Percentiles rank a stretch among this genome's conserved stretches.
phyloP scores from a whole-genome alignment of 352 stramenopile genomes.

The Peronospora destructor region DNA sequence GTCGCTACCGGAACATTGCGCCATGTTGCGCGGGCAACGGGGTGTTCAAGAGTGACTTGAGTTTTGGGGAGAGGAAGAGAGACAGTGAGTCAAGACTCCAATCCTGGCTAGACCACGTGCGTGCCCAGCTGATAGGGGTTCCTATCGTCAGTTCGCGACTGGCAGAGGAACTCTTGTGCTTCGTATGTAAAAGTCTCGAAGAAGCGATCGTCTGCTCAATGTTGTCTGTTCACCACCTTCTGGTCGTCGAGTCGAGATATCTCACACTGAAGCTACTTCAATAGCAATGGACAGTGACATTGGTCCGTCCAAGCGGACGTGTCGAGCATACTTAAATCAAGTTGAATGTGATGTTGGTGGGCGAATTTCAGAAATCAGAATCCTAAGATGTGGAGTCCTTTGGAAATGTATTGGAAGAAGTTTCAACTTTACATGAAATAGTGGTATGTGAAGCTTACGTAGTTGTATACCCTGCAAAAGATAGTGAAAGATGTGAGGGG shows the following conservation, averaged over 20 bases:
- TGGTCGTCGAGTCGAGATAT: conserved; percentile 23
- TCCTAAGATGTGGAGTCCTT: background rate
- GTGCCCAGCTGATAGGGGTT: conserved; percentile 23
- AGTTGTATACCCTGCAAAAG: too few relatives aligned
- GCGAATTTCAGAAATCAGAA: conserved; percentile 13
- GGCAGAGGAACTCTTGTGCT: conserved; percentile 2
- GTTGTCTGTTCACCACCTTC: conserved; percentile 13
- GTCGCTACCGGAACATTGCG: conserved; percentile 38
- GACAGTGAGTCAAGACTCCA: conserved; percentile 6
- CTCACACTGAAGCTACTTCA: conserved; percentile 14
- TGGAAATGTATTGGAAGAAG: background rate
- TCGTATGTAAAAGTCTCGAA: background rate
- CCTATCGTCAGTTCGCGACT: conserved; percentile 30
- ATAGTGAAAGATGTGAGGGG: too few relatives aligned
- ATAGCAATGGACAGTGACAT: conserved; percentile 15
- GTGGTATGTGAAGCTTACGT: too few relatives aligned
- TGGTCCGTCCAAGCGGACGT: background rate
- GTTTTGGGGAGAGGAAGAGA: conserved; percentile 1
- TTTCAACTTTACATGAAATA: too few relatives aligned
- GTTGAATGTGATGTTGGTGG: background rate
- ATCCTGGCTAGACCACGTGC: conserved; percentile 22
- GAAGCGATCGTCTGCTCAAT: conserved; percentile 14
- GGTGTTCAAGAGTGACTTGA: conserved; percentile 30
- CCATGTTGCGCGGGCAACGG: conserved; percentile 30
- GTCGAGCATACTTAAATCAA: conserved; percentile 15